Conservation (phyloP, 495 filamentous ascomycete genomes). For the Lepidopterella palustris region DNA sequence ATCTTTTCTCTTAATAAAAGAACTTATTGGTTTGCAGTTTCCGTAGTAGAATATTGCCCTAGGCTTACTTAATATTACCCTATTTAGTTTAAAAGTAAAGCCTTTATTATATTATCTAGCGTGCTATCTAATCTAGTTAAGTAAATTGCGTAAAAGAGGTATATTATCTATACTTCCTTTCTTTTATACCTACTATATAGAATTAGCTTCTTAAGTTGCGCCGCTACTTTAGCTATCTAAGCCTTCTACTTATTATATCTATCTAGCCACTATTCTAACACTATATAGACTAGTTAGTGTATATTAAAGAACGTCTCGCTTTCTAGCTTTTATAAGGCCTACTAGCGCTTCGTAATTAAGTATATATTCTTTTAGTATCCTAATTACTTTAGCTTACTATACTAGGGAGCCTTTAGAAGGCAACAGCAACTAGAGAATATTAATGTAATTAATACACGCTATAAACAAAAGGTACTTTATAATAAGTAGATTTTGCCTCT, state of each 20-base stretch:
- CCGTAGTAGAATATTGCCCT: background rate
- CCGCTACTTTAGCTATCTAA: background rate
- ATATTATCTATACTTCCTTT: background rate
- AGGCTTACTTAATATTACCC: background rate
- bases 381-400: slow-evolving; percentile 5
- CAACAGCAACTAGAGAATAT: background rate
- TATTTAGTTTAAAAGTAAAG: background rate
- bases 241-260: background rate
- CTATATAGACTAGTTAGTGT: background rate
- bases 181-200: background rate
- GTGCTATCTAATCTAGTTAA: background rate
- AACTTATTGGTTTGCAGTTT: background rate
- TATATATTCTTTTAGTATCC: slow-evolving; percentile 7
- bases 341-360: slow-evolving; percentile 13
- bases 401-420: slow-evolving; percentile 1
- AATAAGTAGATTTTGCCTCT: slow-evolving; percentile 8
- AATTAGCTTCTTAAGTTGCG: background rate
- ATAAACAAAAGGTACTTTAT: slow-evolving; percentile 5
- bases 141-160: background rate
- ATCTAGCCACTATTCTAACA: background rate
- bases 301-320: slow-evolving; percentile 6
- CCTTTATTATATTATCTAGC: background rate
- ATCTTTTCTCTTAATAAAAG: background rate
- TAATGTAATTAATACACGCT: background rate
- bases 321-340: background rate